Evolutionary conservation across 108 stramenopile species (phyloP), one percentile per base, ranked within the genome.

Genomic region (Pseudonitzschia multistriata): DNA sequence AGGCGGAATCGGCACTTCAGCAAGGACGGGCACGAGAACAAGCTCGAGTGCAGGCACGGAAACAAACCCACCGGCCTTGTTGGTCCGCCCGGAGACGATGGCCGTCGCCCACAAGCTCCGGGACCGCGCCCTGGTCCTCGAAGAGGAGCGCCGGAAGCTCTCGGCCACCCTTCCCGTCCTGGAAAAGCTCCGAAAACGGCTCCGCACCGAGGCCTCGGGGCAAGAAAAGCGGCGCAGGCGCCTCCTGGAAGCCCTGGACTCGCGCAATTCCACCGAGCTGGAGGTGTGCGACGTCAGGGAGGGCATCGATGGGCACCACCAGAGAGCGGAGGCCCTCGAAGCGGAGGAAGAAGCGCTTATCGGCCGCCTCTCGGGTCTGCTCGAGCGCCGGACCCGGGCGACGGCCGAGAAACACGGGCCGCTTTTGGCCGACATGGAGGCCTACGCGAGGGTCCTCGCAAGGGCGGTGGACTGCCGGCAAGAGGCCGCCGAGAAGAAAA

Each of bases 211-310:
- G 33, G 6, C 13, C 2, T 21, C 52, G 22, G 34, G n/a, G 33
- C 60, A 74, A n/a, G 24, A 57, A 24, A 25, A 29, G 24, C 25
- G 24, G 3, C 45, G 66, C 3, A 37, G 27, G 27, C 36, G 27
- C 3, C 42, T 67, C 19, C 31, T 74, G 17, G 45, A 67, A 37
- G 14, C 19, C 19, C n/a, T 24, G 60, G 61, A 57, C 55, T 66
- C 33, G 17, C 73, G 73, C 7, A 61, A 74, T 21, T 11, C 40
- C 34, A 47, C 52, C 0, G 73, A 74, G 59, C 33, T 74, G 57
- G 66, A 74, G 25, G 54, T 74, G 6, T 67, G 49, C 25, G 29
- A 10, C 0, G 66, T 56, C 0, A 55, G 59, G 17, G 66, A 67
- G 30, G 19, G 22, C 10, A 50, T 74, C 17, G 65, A 67, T 0